These are phyloP conservation scores for Catharanthus roseus DNA, from an alignment of 257 asterid genomes.

Conservation along the genomic window DNA sequence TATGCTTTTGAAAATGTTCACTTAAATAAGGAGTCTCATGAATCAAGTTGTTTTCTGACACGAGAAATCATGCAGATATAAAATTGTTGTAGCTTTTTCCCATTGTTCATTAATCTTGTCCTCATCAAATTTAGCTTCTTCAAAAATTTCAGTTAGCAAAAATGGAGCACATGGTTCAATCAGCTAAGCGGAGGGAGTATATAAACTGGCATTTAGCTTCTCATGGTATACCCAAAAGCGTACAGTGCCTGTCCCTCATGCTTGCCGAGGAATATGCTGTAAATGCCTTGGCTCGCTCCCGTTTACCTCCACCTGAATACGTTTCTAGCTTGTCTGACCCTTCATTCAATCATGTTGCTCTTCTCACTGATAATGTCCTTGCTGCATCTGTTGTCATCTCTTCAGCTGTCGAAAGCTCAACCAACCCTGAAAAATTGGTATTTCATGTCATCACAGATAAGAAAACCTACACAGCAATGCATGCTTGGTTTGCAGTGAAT, in stretches of 20 bases:
- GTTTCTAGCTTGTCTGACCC: conserved; percentile 53
- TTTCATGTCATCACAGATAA: conserved; percentile 82
- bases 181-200: conserved; percentile 57
- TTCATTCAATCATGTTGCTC: conserved; percentile 63
- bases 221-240: conserved; percentile 63
- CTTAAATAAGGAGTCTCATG: not conserved
- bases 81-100: not conserved
- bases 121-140: conserved; percentile 9
- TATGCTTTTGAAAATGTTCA: not conserved
- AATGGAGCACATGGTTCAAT: conserved; percentile 58
- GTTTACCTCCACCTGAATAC: conserved; percentile 63
- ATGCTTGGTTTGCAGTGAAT: conserved; percentile 84
- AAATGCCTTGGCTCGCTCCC: conserved; percentile 72
- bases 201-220: conserved; percentile 81
- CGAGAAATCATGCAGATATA: not conserved
- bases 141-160: conserved; percentile 42
- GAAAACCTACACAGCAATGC: conserved; percentile 79
- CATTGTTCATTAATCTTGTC: not conserved
- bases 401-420: conserved; percentile 50
- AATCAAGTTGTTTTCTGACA: not conserved
- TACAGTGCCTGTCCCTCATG: conserved; percentile 69
- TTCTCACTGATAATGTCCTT: conserved; percentile 78
- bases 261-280: conserved; percentile 74
- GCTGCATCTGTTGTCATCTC: conserved; percentile 87
- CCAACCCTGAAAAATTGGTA: conserved; percentile 48